Evolutionary conservation across 495 filamentous ascomycete genomes (phyloP).

Genomic region (Darksidea phi): DNA sequence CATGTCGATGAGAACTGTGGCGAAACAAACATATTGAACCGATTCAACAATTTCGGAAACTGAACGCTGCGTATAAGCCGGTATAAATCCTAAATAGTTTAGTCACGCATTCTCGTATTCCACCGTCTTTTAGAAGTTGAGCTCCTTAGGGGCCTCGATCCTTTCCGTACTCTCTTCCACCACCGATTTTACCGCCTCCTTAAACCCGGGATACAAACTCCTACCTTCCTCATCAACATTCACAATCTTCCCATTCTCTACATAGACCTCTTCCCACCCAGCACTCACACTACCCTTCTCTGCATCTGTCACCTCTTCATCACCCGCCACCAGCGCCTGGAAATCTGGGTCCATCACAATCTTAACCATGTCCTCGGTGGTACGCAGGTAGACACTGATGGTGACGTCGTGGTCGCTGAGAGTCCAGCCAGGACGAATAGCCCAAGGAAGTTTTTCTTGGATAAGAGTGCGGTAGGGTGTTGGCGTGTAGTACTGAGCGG

Average conservation of each 20-base stretch:
- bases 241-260: slow-evolving; percentile 2
- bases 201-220: slow-evolving; percentile 1
- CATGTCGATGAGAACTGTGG: too few relatives aligned
- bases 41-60: too few relatives aligned
- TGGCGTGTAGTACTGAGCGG: slow-evolving; percentile 1
- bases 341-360: slow-evolving; percentile 6
- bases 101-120: too few relatives aligned
- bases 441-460: not conserved
- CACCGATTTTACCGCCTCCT: not conserved
- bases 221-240: not conserved
- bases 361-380: not conserved
- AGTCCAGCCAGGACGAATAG: not conserved
- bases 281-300: not conserved
- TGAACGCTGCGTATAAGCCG: too few relatives aligned
- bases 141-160: too few relatives aligned
- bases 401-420: not conserved
- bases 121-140: too few relatives aligned
- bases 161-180: too few relatives aligned
- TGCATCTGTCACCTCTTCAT: not conserved
- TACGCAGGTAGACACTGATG: not conserved
- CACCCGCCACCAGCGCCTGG: not conserved
- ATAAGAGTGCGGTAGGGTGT: not conserved
- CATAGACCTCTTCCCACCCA: slow-evolving; percentile 4
- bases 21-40: too few relatives aligned
- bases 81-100: too few relatives aligned